Conservation (phyloP, 768 basidiomycete genomes). For the Lentinula raphanica region DNA sequence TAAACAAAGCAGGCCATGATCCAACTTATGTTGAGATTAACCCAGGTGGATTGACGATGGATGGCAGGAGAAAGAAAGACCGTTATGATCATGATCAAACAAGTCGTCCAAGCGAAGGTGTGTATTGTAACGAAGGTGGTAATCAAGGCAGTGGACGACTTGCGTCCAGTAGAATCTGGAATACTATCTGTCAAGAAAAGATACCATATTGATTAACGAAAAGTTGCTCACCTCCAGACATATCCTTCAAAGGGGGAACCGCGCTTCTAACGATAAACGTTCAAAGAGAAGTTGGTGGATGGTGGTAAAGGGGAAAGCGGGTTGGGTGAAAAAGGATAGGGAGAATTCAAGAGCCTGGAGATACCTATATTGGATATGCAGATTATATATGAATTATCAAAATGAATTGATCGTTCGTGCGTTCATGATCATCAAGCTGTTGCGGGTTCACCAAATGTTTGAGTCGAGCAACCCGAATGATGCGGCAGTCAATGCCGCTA, state of each 20-base stretch:
- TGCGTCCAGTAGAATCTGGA: neutral
- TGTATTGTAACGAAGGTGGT: constrained; percentile 8
- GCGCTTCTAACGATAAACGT: too few relatives aligned
- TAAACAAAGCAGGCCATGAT: constrained; percentile 9
- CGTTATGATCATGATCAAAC: constrained; percentile 1
- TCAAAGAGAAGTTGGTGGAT: neutral
- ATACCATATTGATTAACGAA: too few relatives aligned
- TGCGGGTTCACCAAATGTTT: too few relatives aligned
- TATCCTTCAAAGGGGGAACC: too few relatives aligned
- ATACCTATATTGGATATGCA: neutral
- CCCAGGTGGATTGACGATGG: constrained; percentile 10
- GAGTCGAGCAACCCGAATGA: too few relatives aligned
- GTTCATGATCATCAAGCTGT: too few relatives aligned
- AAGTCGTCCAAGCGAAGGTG: constrained; percentile 6
- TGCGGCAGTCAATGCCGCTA: too few relatives aligned
- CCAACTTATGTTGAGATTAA: constrained; percentile 13
- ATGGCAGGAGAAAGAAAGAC: constrained; percentile 4
- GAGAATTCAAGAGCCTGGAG: neutral
- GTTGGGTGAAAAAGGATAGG: neutral
- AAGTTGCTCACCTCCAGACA: too few relatives aligned
- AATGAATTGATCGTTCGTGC: too few relatives aligned
- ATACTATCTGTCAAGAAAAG: too few relatives aligned
- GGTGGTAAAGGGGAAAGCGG: neutral
- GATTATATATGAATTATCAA: neutral
- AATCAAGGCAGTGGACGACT: neutral